These are phyloP conservation scores for Blastobotrys aristatus DNA, from an alignment of 1,139 yeast genomes.

Conservation along the genomic window DNA sequence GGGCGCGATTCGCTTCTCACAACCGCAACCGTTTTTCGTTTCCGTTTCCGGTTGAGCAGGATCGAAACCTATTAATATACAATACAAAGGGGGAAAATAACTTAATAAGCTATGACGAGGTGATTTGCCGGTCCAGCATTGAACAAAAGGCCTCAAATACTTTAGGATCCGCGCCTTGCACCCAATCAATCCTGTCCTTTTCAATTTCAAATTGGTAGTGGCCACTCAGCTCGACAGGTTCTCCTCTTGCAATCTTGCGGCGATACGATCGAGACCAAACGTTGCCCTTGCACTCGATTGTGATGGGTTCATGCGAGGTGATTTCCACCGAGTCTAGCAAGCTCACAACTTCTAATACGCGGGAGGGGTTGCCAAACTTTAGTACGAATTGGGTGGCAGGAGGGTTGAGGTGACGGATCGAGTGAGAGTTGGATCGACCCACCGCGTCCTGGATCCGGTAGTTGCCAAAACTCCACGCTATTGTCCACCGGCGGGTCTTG, in stretches of 20 bases:
- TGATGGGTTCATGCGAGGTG: slow-evolving; percentile 1
- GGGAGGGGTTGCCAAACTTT: neutral
- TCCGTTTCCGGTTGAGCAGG: neutral
- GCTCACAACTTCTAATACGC: neutral
- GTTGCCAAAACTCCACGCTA: slow-evolving; percentile 38
- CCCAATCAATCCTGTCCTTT: slow-evolving; percentile 17
- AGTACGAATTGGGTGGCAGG: slow-evolving; percentile 3
- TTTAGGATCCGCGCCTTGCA: slow-evolving; percentile 17
- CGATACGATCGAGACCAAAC: slow-evolving; percentile 37
- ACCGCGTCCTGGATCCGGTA: slow-evolving; percentile 14
- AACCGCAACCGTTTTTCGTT: too few species aligned
- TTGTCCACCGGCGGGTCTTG: slow-evolving; percentile 40
- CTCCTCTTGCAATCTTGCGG: slow-evolving; percentile 19
- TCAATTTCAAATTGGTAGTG: slow-evolving; percentile 3
- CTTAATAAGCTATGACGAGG: too few species aligned
- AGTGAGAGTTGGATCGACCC: slow-evolving; percentile 5
- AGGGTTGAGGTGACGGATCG: slow-evolving; percentile 10
- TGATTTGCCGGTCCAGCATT: slow-evolving; percentile 10
- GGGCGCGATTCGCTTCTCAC: too few species aligned
- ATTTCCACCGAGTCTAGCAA: slow-evolving; percentile 6
- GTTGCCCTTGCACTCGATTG: slow-evolving; percentile 21
- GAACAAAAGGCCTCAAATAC: slow-evolving; percentile 23
- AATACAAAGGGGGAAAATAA: too few species aligned
- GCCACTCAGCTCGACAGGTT: slow-evolving; percentile 6
- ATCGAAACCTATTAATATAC: too few species aligned